Evolutionary conservation across 371 early-diverging fungal genomes (phyloP).

Genomic region (Actinomortierella ambigua): DNA sequence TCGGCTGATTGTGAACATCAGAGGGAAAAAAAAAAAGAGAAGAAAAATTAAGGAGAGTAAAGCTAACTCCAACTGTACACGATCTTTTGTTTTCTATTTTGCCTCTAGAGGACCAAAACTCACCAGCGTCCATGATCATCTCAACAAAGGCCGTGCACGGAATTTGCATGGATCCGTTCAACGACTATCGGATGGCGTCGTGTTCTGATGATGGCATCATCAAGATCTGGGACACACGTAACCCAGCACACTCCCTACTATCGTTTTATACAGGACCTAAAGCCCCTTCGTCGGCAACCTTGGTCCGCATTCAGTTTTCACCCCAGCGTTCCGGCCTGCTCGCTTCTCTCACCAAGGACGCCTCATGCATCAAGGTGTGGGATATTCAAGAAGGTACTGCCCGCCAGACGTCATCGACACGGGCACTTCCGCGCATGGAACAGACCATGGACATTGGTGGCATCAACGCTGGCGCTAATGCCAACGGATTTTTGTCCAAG

Average conservation of each 20-base stretch:
- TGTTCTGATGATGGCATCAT: conserved; percentile 75
- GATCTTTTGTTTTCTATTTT: not conserved
- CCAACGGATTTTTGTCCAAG: conserved; percentile 20
- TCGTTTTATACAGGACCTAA: conserved; percentile 40
- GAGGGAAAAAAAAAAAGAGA: not conserved
- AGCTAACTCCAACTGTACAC: not conserved
- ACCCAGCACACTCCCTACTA: conserved; percentile 61
- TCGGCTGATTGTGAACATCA: not conserved
- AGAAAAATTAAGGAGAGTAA: not conserved
- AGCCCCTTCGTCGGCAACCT: conserved; percentile 13
- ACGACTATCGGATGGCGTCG: conserved; percentile 72
- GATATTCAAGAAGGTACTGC: conserved; percentile 64
- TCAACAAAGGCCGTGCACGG: conserved; percentile 79
- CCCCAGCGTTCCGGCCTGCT: conserved; percentile 68
- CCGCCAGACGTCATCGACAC: not conserved
- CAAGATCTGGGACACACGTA: conserved; percentile 81
- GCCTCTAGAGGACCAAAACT: conserved; percentile 29
- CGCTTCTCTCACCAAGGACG: conserved; percentile 68
- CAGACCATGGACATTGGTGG: conserved; percentile 4
- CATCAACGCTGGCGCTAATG: conserved; percentile 1
- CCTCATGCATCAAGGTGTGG: conserved; percentile 62
- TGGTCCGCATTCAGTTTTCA: conserved; percentile 68
- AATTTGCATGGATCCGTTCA: conserved; percentile 73
- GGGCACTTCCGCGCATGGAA: not conserved
- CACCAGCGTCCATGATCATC: conserved; percentile 53